Base-by-base conservation (phyloP, 108 stramenopile species). In the Nannochloropsis salina region DNA sequence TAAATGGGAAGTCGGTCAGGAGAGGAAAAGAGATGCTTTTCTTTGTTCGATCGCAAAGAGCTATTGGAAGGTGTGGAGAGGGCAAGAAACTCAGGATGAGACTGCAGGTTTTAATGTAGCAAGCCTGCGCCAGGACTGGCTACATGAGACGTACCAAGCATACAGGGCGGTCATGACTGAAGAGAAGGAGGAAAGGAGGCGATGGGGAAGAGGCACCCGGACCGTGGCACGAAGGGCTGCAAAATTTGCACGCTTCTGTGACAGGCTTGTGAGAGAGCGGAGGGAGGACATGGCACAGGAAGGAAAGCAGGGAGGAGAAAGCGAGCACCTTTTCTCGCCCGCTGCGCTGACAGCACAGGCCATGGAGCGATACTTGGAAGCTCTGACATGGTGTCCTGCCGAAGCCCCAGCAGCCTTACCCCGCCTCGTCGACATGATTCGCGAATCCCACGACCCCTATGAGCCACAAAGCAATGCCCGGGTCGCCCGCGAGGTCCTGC, bases 291-390 rank as follows among this genome's bases (percentile, higher is more conserved):
- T 74, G 8, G n/a, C 4, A 15, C 8, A 3, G 4, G 61, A 74
- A 74, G 61, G 61, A 74, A n/a, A 8, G n/a, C 5, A n/a, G 15
- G 61, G 61, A n/a, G 61, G 61, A 6, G 8, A n/a, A 6, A n/a
- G 61, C 15, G 61, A n/a, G 20, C 20, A 15, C 20, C 1, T 74
- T n/a, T 8, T 74, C n/a, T n/a, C 61, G 15, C 61, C 61, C 8
- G 3, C 61, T 2, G 3, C 6, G 15, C 84, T 88, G 80, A 84
- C 84, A 1, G 45, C 88, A 43, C 84, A 84, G 45, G 80, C 88
- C 10, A 84, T 85, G 84, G 44, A 47, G 43, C 80, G 85, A 42
- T 88, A 88, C 88, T 45, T 88, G 15, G 82, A 61, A 6, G 88
- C 88, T 9, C 79, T 85, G 80, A 82, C 61, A n/a, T 74, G 61